phyloP scores from a whole-genome alignment of 1,139 yeast species.

The Kodamaea arcana region DNA sequence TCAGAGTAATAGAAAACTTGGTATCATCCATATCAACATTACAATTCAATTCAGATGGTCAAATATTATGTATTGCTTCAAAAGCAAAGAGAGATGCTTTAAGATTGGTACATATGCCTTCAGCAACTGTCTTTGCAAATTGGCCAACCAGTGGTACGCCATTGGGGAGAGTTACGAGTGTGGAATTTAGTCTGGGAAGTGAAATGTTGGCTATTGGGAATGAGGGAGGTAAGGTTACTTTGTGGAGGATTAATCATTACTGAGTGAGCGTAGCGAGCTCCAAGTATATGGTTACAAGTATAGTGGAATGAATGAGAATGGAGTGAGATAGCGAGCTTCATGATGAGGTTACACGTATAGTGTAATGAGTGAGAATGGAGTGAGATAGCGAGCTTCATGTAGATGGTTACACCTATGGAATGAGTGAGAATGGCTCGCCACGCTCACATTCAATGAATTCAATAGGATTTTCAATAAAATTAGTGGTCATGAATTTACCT shows the following conservation, averaged over 20 bases:
- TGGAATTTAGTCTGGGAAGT: slow-evolving; percentile 73
- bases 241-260: slow-evolving; percentile 87
- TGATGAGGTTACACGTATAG: too few relatives aligned
- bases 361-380: too few relatives aligned
- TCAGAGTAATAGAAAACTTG: slow-evolving; percentile 68
- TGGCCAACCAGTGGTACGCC: slow-evolving; percentile 99
- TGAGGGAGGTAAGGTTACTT: slow-evolving; percentile 83
- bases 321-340: too few relatives aligned
- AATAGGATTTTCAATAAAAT: too few relatives aligned
- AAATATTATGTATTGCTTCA: slow-evolving; percentile 79
- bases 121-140: slow-evolving; percentile 81
- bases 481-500: too few relatives aligned
- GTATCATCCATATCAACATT: slow-evolving; percentile 76
- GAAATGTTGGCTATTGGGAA: slow-evolving; percentile 88
- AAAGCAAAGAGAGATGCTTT: slow-evolving; percentile 84
- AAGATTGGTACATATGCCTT: slow-evolving; percentile 81
- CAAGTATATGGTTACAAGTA: too few relatives aligned
- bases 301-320: too few relatives aligned
- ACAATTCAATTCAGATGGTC: slow-evolving; percentile 84
- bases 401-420: too few relatives aligned
- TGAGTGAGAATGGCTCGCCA: too few relatives aligned
- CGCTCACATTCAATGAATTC: too few relatives aligned
- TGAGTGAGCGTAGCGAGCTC: too few relatives aligned
- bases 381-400: too few relatives aligned
- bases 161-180: slow-evolving; percentile 85